phyloP scores from a whole-genome alignment of 305 asterid genomes.

The Solanum hybrid region DNA sequence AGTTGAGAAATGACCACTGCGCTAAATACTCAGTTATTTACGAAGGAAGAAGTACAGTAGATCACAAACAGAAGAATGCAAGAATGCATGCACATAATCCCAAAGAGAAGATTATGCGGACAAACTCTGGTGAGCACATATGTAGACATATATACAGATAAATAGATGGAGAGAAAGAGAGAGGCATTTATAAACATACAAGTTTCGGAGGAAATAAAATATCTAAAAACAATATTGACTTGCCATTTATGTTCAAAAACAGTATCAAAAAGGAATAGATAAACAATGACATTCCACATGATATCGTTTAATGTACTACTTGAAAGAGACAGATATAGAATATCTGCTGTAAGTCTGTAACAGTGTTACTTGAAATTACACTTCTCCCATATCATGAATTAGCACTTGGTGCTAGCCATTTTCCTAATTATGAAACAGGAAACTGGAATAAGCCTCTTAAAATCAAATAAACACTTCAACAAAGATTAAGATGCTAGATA shows the following conservation, averaged over 20 bases:
- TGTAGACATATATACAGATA: neutral
- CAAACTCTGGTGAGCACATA: neutral
- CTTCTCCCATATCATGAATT: neutral
- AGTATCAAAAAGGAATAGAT: neutral
- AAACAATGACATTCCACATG: neutral
- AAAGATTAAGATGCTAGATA: neutral
- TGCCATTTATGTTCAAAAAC: neutral
- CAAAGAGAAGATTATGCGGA: neutral
- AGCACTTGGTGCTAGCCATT: neutral
- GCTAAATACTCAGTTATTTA: neutral
- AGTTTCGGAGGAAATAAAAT: neutral
- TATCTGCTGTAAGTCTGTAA: neutral
- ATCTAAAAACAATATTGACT: neutral
- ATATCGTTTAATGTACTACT: neutral
- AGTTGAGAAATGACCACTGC: neutral
- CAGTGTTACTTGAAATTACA: neutral
- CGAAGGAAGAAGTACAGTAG: neutral
- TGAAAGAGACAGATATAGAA: neutral
- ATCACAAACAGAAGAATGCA: neutral
- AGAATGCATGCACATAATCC: neutral
- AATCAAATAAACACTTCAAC: neutral
- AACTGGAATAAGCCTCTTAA: neutral
- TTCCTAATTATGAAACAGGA: neutral
- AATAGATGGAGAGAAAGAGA: neutral
- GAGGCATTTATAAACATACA: neutral